These are phyloP conservation scores for Ceratocystis smalleyi DNA, from an alignment of 2,329 filamentous ascomycete species.

Conservation along the genomic window DNA sequence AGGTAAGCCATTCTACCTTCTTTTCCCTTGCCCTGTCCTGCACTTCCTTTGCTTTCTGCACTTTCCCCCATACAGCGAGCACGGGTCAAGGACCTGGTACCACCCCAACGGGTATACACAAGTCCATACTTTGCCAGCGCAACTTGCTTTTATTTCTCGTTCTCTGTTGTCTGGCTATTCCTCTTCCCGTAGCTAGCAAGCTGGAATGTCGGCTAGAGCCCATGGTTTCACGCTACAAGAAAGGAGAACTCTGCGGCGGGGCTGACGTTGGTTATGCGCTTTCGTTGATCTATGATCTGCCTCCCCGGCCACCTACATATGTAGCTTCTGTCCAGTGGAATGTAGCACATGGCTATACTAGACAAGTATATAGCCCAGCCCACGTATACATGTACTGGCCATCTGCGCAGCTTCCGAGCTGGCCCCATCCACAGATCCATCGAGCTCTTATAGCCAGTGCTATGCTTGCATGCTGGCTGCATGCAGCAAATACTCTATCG, in stretches of 20 bases:
- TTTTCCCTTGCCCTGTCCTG: too few relatives aligned
- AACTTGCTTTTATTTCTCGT: too few relatives aligned
- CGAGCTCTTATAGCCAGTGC: too few relatives aligned
- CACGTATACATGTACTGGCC: background rate
- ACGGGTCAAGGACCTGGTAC: too few relatives aligned
- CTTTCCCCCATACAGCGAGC: too few relatives aligned
- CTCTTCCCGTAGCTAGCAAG: background rate
- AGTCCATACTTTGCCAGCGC: too few relatives aligned
- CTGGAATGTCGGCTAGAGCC: background rate
- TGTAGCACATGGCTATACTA: background rate
- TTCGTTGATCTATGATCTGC: background rate
- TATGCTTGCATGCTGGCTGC: background rate
- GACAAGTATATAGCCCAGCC: background rate
- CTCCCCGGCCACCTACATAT: background rate
- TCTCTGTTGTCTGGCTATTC: background rate
- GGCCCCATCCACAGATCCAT: background rate
- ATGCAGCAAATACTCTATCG: background rate
- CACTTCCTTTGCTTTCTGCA: too few relatives aligned
- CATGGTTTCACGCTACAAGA: background rate
- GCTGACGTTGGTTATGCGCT: background rate
- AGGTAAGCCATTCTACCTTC: too few relatives aligned
- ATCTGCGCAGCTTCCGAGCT: background rate
- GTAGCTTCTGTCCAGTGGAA: background rate
- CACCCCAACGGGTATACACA: too few relatives aligned
- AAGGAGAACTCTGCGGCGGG: background rate